phyloP scores from a whole-genome alignment of 345 rosid species.

The Cardamine chenopodiifolia region DNA sequence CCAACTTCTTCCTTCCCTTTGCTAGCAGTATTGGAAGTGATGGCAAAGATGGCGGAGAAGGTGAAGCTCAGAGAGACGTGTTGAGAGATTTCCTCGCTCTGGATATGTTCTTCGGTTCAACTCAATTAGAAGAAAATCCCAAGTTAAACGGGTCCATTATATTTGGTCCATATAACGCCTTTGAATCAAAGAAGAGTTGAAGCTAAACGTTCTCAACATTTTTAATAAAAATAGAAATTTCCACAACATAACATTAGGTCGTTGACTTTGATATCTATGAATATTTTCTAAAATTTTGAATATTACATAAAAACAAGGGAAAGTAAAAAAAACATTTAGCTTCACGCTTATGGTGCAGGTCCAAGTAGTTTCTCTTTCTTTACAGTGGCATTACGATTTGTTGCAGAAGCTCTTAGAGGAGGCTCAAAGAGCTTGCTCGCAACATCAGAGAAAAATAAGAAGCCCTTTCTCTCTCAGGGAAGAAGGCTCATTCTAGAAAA shows the following conservation, averaged over 20 bases:
- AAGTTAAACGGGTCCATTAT: too few species aligned
- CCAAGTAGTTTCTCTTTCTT: slow-evolving; percentile 62
- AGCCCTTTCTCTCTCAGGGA: slow-evolving; percentile 74
- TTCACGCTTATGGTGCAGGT: slow-evolving; percentile 45
- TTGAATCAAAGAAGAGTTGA: not conserved
- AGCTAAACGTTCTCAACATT: not conserved
- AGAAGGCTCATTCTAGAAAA: slow-evolving; percentile 75
- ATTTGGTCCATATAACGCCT: too few species aligned
- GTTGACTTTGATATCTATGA: not conserved
- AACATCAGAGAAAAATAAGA: slow-evolving; percentile 81
- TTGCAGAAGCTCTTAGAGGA: slow-evolving; percentile 79
- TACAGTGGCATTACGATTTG: slow-evolving; percentile 45
- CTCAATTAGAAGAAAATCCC: too few species aligned
- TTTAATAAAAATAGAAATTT: not conserved
- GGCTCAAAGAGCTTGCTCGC: slow-evolving; percentile 86
- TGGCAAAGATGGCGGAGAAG: too few species aligned
- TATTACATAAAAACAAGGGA: slow-evolving; percentile 11
- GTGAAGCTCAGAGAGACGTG: too few species aligned
- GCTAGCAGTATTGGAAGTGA: too few species aligned
- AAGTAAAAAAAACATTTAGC: slow-evolving; percentile 10
- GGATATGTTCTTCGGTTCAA: too few species aligned
- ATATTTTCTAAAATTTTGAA: not conserved
- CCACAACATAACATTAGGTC: not conserved
- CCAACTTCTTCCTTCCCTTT: too few species aligned
- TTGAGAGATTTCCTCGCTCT: too few species aligned